Conservation (phyloP, 345 rosid genomes). For the Lepidium didymum region DNA sequence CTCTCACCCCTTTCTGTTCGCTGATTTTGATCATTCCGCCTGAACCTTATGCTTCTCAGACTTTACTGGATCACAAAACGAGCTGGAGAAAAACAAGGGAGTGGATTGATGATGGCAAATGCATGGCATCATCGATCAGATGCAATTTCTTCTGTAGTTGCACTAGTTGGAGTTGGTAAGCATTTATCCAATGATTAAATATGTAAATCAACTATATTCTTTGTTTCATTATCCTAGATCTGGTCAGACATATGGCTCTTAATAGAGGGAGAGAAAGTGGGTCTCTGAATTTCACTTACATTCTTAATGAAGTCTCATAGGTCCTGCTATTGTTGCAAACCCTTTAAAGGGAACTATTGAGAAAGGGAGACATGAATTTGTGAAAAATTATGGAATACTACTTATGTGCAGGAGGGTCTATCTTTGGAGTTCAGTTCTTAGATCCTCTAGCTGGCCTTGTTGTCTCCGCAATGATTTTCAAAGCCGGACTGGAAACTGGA, state of each 20-base stretch:
- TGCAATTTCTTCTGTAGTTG: conserved; percentile 87
- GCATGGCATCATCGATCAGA: conserved; percentile 99
- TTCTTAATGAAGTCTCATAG: not conserved
- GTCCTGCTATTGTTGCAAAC: not conserved
- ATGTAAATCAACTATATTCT: not conserved
- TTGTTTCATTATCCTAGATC: not conserved
- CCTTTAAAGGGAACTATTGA: not conserved
- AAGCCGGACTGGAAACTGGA: conserved; percentile 77
- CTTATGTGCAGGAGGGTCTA: conserved; percentile 71
- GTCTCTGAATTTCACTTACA: not conserved
- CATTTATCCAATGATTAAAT: not conserved
- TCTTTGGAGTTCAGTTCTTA: conserved; percentile 72
- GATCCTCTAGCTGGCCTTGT: conserved; percentile 94
- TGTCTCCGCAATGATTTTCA: conserved; percentile 82
- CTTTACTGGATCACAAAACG: conserved; percentile 89
- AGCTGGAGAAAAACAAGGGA: conserved; percentile 82
- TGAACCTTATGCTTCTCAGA: conserved; percentile 29
- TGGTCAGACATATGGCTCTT: not conserved
- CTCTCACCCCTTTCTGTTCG: not conserved
- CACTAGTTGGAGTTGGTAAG: conserved; percentile 87
- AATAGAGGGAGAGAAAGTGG: not conserved
- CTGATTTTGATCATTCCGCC: not conserved
- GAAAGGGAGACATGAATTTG: not conserved
- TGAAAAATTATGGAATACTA: not conserved
- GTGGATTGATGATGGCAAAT: conserved; percentile 96